phyloP scores from a whole-genome alignment of 805 yeast genomes.

The Torulaspora gathmanii region DNA sequence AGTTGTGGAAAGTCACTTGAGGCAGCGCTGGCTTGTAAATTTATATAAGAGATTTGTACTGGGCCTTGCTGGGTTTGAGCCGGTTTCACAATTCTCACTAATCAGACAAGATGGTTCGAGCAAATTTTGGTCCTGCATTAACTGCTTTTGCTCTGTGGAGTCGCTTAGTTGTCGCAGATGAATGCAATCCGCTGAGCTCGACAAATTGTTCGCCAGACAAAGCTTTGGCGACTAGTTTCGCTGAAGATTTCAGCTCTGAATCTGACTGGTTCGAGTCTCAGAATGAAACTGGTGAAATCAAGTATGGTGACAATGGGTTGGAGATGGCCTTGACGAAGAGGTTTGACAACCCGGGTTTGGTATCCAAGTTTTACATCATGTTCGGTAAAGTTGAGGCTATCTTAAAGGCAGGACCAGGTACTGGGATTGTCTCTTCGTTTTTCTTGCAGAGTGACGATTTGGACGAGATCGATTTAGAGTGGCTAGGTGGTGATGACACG shows the following conservation, averaged over 20 bases:
- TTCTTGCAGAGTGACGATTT: slow-evolving; percentile 77
- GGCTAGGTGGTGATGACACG: slow-evolving; percentile 74
- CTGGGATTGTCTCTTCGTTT: slow-evolving; percentile 75
- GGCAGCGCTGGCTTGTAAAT: too few species aligned
- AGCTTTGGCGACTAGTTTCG: slow-evolving; percentile 57
- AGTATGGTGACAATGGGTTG: slow-evolving; percentile 56
- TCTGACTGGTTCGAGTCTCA: slow-evolving; percentile 42
- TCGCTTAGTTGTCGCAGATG: slow-evolving; percentile 10
- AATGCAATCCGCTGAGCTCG: slow-evolving; percentile 45
- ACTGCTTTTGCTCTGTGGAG: neutral
- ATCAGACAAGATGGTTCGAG: neutral
- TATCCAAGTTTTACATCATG: slow-evolving; percentile 79
- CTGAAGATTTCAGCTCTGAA: slow-evolving; percentile 48
- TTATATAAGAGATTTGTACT: neutral
- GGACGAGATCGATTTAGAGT: slow-evolving; percentile 87
- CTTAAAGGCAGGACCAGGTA: slow-evolving; percentile 68
- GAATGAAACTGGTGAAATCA: slow-evolving; percentile 41
- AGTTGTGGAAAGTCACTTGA: neutral
- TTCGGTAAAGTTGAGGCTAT: slow-evolving; percentile 77
- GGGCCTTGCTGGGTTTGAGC: too few species aligned
- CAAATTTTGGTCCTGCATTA: neutral
- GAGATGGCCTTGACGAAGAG: slow-evolving; percentile 53
- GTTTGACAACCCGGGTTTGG: slow-evolving; percentile 73
- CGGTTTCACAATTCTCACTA: neutral
- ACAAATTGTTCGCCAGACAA: slow-evolving; percentile 45